Evolutionary conservation across 257 asterid genomes (phyloP).

Genomic region (Vinca minor): DNA sequence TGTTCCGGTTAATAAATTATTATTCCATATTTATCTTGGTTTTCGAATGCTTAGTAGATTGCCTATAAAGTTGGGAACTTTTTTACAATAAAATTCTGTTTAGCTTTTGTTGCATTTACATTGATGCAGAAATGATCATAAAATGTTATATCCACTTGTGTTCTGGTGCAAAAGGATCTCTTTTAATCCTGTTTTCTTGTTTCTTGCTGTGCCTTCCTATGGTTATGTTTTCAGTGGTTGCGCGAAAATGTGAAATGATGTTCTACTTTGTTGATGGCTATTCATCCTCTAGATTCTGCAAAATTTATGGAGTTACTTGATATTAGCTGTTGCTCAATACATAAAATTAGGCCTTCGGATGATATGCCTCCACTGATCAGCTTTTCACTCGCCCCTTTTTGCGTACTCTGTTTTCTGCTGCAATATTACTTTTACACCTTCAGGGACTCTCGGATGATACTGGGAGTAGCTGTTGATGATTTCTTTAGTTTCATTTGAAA

Average conservation of each 20-base stretch:
- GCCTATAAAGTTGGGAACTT: slow-evolving; percentile 1
- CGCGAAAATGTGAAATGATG: not conserved
- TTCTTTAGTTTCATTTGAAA: not conserved
- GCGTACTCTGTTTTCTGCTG: not conserved
- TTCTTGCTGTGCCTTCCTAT: not conserved
- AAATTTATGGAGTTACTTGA: not conserved
- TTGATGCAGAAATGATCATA: not conserved
- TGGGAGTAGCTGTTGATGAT: not conserved
- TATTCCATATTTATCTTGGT: not conserved
- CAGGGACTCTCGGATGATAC: not conserved
- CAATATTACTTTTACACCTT: not conserved
- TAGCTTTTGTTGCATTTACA: not conserved
- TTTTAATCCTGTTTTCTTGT: not conserved
- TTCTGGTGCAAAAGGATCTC: slow-evolving; percentile 2
- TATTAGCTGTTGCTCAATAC: not conserved
- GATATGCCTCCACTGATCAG: not conserved
- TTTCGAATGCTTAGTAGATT: not conserved
- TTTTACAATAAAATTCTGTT: not conserved
- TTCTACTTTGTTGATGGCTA: not conserved
- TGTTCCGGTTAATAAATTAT: not conserved
- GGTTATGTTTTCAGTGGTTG: not conserved
- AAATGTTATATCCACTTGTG: not conserved
- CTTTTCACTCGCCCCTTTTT: not conserved
- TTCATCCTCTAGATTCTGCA: not conserved
- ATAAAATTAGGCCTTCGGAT: not conserved